Percentiles rank a stretch among this genome's conserved stretches.
Evolutionary conservation across 108 stramenopile genomes (phyloP).

Genomic region (Mayamaea pseudoterrestris): DNA sequence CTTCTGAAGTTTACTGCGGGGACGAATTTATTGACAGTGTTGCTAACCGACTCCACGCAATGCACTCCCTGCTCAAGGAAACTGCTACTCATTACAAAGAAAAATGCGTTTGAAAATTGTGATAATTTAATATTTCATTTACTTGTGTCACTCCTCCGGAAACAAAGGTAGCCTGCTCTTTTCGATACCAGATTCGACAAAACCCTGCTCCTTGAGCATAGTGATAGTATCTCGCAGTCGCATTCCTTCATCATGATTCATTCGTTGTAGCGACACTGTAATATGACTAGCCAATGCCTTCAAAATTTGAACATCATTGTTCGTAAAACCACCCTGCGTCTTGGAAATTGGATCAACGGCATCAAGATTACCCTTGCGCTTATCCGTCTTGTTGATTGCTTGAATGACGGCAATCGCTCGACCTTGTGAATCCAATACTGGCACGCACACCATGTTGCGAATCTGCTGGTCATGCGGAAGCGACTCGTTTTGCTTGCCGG

Average conservation of each 20-base stretch:
- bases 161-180: no score
- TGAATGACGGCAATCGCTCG: constrained; percentile 47
- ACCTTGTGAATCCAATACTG: constrained; percentile 39
- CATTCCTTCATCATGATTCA: constrained; percentile 23
- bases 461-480: no score
- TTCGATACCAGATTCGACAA: no score
- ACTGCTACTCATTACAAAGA: no score
- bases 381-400: constrained; percentile 42
- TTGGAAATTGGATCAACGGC: not conserved
- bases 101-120: no score
- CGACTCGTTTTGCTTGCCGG: not conserved
- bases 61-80: no score
- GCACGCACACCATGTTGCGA: constrained; percentile 31
- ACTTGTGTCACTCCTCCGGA: no score
- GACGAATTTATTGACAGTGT: no score
- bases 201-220: constrained; percentile 44
- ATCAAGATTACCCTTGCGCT: not conserved
- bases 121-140: no score
- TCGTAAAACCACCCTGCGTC: constrained; percentile 19
- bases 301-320: constrained; percentile 39
- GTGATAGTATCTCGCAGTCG: constrained; percentile 40
- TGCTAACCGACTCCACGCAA: no score
- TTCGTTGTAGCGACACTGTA: constrained; percentile 27
- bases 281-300: constrained; percentile 41
- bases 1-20: no score